These are phyloP conservation scores for Patellaria atrata DNA, from an alignment of 495 filamentous ascomycete species.

Conservation along the genomic window DNA sequence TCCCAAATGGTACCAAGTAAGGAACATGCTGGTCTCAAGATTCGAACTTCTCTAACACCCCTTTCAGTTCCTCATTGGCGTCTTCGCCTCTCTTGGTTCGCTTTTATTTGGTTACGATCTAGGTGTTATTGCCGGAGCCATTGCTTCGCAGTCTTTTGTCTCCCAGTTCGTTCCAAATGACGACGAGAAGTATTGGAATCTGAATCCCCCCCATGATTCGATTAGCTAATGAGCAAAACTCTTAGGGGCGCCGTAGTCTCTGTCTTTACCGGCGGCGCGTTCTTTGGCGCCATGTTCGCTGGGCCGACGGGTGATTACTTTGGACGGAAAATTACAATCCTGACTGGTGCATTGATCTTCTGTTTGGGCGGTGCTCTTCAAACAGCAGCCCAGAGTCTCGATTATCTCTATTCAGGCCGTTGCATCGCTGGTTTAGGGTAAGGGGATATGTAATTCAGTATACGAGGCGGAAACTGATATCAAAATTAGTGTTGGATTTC, in stretches of 20 bases:
- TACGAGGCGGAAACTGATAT: too few relatives aligned
- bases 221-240: too few relatives aligned
- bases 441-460: neutral
- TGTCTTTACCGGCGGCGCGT: conserved; percentile 51
- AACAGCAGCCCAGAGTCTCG: conserved; percentile 25
- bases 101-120: conserved; percentile 30
- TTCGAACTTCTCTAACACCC: neutral
- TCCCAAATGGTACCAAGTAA: conserved; percentile 43
- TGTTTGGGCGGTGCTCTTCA: conserved; percentile 27
- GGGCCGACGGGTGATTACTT: conserved; percentile 33
- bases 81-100: conserved; percentile 30
- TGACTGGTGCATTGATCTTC: conserved; percentile 27
- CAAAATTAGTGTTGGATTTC: conserved; percentile 33
- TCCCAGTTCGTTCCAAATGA: conserved; percentile 36
- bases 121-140: conserved; percentile 28
- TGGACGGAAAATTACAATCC: conserved; percentile 35
- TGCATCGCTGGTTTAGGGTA: conserved; percentile 20
- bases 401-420: conserved; percentile 25
- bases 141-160: conserved; percentile 29
- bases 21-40: neutral
- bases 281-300: conserved; percentile 39
- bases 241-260: conserved; percentile 50
- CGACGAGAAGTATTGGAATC: conserved; percentile 36
- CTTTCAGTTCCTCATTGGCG: conserved; percentile 24
- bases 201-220: too few relatives aligned